Conservation (phyloP, 345 rosid genomes). For the Citrus australasica region DNA sequence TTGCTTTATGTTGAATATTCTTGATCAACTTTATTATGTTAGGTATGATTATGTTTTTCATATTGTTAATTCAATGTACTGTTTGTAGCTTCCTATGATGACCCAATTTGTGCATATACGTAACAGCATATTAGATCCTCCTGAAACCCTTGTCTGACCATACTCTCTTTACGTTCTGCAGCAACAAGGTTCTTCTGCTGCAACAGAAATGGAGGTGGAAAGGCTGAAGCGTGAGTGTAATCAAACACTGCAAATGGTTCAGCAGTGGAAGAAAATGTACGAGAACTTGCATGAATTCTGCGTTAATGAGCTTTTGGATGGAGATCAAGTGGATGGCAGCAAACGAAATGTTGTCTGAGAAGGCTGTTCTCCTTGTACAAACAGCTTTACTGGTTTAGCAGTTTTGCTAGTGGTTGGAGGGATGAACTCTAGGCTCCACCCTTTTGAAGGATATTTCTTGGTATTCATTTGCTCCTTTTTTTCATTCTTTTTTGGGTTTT, state of each 20-base stretch:
- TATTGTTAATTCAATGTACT: not conserved
- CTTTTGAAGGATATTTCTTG: not conserved
- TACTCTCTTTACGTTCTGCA: slow-evolving; percentile 21
- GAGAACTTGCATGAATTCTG: slow-evolving; percentile 58
- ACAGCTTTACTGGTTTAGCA: not conserved
- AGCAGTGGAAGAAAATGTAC: slow-evolving; percentile 60
- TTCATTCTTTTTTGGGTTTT: not conserved
- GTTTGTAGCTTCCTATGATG: not conserved
- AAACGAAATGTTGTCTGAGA: not conserved
- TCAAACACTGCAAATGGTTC: slow-evolving; percentile 38
- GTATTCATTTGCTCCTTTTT: not conserved
- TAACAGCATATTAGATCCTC: not conserved
- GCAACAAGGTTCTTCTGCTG: slow-evolving; percentile 57
- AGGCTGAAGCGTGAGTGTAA: slow-evolving; percentile 49
- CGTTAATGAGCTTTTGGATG: slow-evolving; percentile 48
- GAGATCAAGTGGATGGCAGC: slow-evolving; percentile 20
- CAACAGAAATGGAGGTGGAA: slow-evolving; percentile 66
- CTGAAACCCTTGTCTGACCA: not conserved
- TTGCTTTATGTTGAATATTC: not conserved
- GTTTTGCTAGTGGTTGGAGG: not conserved
- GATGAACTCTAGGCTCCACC: not conserved
- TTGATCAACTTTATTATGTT: not conserved
- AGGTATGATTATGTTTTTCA: not conserved
- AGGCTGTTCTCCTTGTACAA: not conserved
- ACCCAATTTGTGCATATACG: not conserved